Conservation (phyloP, 2,329 filamentous ascomycete species). For the Penicillium sp. region DNA sequence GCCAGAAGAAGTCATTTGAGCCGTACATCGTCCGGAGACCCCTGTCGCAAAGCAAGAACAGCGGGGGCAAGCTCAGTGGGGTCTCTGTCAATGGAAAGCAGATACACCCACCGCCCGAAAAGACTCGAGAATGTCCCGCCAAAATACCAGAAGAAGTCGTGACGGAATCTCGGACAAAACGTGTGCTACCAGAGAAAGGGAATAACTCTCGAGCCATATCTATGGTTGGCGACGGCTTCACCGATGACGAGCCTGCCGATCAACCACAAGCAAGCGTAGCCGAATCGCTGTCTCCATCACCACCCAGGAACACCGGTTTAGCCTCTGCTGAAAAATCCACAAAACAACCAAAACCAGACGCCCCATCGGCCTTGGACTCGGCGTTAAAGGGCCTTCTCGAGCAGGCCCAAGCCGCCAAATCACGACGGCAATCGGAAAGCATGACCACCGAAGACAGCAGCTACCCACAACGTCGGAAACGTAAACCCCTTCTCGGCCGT, state of each 20-base stretch:
- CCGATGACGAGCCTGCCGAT: conserved; percentile 18
- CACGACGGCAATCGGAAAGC: conserved; percentile 29
- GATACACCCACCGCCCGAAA: conserved; percentile 1
- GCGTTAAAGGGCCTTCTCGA: conserved; percentile 47
- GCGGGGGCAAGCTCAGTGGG: conserved; percentile 21
- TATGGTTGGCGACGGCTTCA: conserved; percentile 21
- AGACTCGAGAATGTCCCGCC: neutral
- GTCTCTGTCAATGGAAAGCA: conserved; percentile 24
- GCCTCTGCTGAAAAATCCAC: conserved; percentile 11
- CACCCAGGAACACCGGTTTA: conserved; percentile 13
- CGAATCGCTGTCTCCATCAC: conserved; percentile 30
- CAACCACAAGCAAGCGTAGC: conserved; percentile 22
- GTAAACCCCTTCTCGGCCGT: conserved; percentile 44
- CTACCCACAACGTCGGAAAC: conserved; percentile 32
- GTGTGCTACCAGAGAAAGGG: conserved; percentile 1
- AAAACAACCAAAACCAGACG: conserved; percentile 25
- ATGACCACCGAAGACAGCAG: conserved; percentile 21
- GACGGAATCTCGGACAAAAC: neutral
- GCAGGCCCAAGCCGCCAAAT: conserved; percentile 39
- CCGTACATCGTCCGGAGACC: conserved; percentile 45
- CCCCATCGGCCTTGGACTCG: conserved; percentile 36
- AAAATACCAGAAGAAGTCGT: neutral
- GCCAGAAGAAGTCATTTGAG: conserved; percentile 52
- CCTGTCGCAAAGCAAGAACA: conserved; percentile 26
- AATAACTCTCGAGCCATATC: conserved; percentile 14